Evolutionary conservation across 345 rosid genomes (phyloP).

Genomic region (Eucalyptus fibrosa): DNA sequence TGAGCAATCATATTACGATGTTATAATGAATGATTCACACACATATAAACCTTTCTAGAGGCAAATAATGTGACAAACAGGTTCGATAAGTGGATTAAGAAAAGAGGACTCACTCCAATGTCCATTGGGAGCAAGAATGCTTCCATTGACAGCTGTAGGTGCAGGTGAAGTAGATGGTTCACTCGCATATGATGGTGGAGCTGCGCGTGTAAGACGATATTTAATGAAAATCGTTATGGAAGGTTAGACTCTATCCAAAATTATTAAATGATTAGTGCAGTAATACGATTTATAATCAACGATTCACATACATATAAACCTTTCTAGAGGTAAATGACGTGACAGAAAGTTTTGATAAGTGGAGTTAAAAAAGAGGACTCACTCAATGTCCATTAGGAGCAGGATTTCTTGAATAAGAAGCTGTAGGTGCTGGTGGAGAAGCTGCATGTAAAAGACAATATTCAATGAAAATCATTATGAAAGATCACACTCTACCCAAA

Average conservation of each 20-base stretch:
- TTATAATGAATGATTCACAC: not conserved
- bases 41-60: not conserved
- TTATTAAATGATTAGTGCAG: not conserved
- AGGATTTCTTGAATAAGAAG: not conserved
- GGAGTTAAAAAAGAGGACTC: not conserved
- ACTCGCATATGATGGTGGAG: not conserved
- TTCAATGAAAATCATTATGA: not conserved
- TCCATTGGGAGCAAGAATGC: not conserved
- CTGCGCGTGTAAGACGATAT: not conserved
- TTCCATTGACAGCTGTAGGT: no score
- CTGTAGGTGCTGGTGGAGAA: not conserved
- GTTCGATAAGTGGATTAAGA: not conserved
- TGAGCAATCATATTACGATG: fast-evolving
- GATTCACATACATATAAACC: not conserved
- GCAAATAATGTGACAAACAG: fast-evolving
- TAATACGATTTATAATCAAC: not conserved
- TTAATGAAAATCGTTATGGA: not conserved
- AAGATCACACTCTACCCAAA: not conserved
- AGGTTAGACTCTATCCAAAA: not conserved
- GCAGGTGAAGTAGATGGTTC: no score
- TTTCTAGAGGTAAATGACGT: not conserved
- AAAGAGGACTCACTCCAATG: not conserved
- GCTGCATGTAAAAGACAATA: fast-evolving
- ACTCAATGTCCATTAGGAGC: not conserved
- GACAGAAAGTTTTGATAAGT: not conserved